Evolutionary conservation across 495 filamentous ascomycete species (phyloP).

Genomic region (Penicillium verhagenii): DNA sequence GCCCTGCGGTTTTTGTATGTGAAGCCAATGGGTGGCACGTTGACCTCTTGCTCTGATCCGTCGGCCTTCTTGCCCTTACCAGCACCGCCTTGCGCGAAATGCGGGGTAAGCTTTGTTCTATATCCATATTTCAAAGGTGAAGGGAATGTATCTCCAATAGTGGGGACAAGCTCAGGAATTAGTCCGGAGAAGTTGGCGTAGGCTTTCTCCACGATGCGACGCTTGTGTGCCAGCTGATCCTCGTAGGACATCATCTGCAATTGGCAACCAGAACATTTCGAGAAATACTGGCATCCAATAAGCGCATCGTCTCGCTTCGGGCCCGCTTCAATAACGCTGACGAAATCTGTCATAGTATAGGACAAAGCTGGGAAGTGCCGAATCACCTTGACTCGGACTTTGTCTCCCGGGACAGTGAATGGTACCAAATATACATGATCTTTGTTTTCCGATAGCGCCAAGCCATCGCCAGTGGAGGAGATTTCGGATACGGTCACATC

Average conservation of each 20-base stretch:
- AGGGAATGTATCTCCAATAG: conserved; percentile 79
- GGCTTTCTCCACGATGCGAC: conserved; percentile 82
- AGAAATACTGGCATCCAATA: conserved; percentile 82
- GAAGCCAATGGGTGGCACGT: conserved; percentile 85
- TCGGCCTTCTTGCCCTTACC: conserved; percentile 35
- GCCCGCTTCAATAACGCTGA: conserved; percentile 72
- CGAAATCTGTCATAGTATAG: conserved; percentile 75
- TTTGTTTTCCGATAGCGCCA: conserved; percentile 63
- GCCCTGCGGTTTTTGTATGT: conserved; percentile 69
- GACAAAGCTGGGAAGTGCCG: conserved; percentile 57
- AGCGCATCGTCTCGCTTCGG: conserved; percentile 72
- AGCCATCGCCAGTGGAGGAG: conserved; percentile 87
- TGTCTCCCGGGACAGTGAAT: conserved; percentile 84
- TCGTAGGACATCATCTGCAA: conserved; percentile 94
- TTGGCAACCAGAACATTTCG: conserved; percentile 86
- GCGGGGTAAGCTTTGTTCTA: conserved; percentile 93
- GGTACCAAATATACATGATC: conserved; percentile 85
- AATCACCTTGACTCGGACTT: conserved; percentile 73
- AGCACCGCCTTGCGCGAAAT: conserved; percentile 65
- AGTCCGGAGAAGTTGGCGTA: conserved; percentile 87
- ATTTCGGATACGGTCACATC: conserved; percentile 73
- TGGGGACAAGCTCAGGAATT: conserved; percentile 69
- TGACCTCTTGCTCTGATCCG: conserved; percentile 34
- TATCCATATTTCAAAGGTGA: conserved; percentile 90
- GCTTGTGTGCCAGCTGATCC: conserved; percentile 82